Evolutionary conservation across 345 rosid species (phyloP), one percentile per base, ranked within the genome.

Genomic region (Populus ilicifolia): DNA sequence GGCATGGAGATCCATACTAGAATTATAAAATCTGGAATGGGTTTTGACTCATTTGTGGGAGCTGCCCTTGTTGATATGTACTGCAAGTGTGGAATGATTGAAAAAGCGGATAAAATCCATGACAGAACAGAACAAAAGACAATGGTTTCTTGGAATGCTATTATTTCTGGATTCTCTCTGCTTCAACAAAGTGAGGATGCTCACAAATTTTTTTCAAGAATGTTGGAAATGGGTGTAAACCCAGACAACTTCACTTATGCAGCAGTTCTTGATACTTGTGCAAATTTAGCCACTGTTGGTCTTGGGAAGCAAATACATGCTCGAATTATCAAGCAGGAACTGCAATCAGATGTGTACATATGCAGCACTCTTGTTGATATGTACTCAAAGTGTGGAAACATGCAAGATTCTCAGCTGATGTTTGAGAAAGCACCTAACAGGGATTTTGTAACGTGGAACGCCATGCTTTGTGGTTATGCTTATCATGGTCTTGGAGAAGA

Each of bases 361-460:
- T 84, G 88, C 83, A 96, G 98, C 87, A 93, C 96, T 23, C 91
- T 96, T 8, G 97, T 96, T 65, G 97, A 96, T 75, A 93, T 93
- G 99, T 93, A 95, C 87, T 90, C 99, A 2, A 93, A 95, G 85
- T 93, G 98, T 64, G 98, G 99, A 85, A 87, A 90, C 79, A 83
- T 93, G 85, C 78, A 84, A 73, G 96, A 96, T 87, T 92, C 97
- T 11, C 72, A 68, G 73, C 76, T 88, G 39, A 85, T 87, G 82
- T 96, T 93, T 74, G 93, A 90, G 66, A 93, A 86, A 86, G 83
- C 99, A 18, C 81, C 69, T 48, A 81, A 82, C 29, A 82, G 88
- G 78, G 98, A 93, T 72, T 92, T 88, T 38, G 96, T 92, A 79
- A 92, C 97, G 54, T 93, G 99, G 99, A 96, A 93, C 69, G 92